phyloP scores from a whole-genome alignment of 2,329 filamentous ascomycete species.

The Plectosphaerella cucumerina region DNA sequence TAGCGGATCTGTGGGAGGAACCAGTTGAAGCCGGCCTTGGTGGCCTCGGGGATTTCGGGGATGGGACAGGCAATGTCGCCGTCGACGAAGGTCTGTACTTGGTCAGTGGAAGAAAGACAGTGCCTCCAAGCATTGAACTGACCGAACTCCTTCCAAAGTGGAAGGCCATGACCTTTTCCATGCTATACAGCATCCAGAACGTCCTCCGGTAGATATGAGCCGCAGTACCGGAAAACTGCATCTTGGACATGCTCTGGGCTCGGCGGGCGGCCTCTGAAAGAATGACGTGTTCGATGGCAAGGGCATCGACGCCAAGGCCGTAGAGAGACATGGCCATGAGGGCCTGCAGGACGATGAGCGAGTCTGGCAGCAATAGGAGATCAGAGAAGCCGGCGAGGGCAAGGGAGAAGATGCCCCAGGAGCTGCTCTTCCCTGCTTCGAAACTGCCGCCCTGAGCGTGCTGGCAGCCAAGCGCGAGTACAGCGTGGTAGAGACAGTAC shows the following conservation, averaged over 20 bases:
- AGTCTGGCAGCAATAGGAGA: conserved; percentile 22
- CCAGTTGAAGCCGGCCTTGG: conserved; percentile 19
- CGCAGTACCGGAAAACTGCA: conserved; percentile 11
- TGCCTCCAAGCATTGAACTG: conserved; percentile 1
- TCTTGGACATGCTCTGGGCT: conserved; percentile 21
- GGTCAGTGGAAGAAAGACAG: not conserved
- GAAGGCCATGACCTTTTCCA: conserved; percentile 22
- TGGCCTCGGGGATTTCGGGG: conserved; percentile 16
- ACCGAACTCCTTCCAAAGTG: conserved; percentile 25
- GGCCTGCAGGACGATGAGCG: conserved; percentile 22
- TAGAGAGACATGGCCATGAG: conserved; percentile 25
- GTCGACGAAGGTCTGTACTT: conserved; percentile 21
- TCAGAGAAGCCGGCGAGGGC: conserved; percentile 30
- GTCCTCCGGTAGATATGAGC: conserved; percentile 19
- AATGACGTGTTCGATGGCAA: conserved; percentile 25
- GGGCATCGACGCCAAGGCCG: conserved; percentile 19
- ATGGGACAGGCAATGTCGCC: conserved; percentile 25
- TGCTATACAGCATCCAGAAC: conserved; percentile 20
- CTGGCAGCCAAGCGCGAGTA: conserved; percentile 32
- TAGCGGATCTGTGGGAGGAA: conserved; percentile 19
- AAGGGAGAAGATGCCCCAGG: conserved; percentile 33
- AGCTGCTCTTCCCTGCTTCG: conserved; percentile 29
- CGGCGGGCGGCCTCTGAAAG: conserved; percentile 23
- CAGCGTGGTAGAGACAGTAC: conserved; percentile 31
- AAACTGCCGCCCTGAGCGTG: conserved; percentile 29